These are phyloP conservation scores for Fremontodendron californicum DNA, from an alignment of 345 rosid genomes.

Conservation along the genomic window DNA sequence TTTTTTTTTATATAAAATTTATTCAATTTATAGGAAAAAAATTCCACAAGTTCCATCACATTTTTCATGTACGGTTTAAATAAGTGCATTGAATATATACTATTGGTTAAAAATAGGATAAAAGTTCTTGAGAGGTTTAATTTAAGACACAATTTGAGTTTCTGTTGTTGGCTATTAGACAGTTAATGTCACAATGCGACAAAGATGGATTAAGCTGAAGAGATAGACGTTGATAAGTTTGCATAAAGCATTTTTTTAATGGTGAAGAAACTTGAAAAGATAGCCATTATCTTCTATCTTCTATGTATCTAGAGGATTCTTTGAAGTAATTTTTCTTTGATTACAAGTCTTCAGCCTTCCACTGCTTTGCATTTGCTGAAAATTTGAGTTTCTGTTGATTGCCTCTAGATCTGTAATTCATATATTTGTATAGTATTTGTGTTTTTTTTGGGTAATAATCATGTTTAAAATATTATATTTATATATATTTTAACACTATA, in stretches of 20 bases:
- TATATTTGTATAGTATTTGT: too few relatives aligned
- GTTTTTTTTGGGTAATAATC: too few relatives aligned
- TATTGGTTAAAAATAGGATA: too few relatives aligned
- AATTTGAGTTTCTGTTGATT: neutral
- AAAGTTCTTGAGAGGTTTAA: too few relatives aligned
- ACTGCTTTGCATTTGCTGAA: neutral
- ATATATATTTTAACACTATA: too few relatives aligned
- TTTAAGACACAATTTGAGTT: neutral
- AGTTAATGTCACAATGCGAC: neutral
- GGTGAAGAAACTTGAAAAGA: neutral
- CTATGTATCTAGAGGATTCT: neutral
- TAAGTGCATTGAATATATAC: neutral
- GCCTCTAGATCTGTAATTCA: too few relatives aligned
- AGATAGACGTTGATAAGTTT: neutral
- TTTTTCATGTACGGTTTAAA: too few relatives aligned
- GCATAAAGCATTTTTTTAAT: neutral
- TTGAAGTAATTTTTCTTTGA: neutral
- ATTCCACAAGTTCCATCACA: too few relatives aligned
- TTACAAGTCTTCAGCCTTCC: neutral
- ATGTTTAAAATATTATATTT: too few relatives aligned
- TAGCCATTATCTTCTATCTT: neutral
- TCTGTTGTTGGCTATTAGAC: neutral
- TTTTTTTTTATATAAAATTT: too few relatives aligned
- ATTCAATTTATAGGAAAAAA: too few relatives aligned
- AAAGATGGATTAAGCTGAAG: neutral